A percentile compares a stretch with the other conserved stretches of the same genome.
Evolutionary conservation across 192 early-diverging fungal genomes (phyloP).

Genomic region (Globomyces pollinis-pini): DNA sequence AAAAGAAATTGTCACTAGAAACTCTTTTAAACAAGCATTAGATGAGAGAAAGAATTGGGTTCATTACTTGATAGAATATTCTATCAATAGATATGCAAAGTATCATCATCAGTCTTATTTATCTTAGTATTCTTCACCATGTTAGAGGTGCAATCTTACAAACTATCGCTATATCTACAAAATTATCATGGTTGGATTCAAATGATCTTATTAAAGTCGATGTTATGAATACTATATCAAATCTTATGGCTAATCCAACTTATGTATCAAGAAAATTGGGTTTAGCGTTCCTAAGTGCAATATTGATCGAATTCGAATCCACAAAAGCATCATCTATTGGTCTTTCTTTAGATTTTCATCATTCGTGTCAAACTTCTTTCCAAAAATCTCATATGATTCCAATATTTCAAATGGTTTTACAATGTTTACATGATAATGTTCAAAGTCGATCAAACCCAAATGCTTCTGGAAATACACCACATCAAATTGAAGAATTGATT

Average conservation of each 20-base stretch:
- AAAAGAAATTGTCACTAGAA: slow-evolving; percentile 43
- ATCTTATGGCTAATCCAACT: slow-evolving; percentile 14
- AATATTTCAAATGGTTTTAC: slow-evolving; percentile 45
- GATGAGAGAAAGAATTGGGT: slow-evolving; percentile 47
- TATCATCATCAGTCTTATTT: slow-evolving; percentile 14
- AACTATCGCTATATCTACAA: slow-evolving; percentile 55
- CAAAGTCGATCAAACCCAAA: neutral
- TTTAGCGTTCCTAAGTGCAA: slow-evolving; percentile 40
- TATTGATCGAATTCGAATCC: slow-evolving; percentile 60
- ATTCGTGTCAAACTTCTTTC: slow-evolving; percentile 54
- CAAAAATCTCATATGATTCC: slow-evolving; percentile 36
- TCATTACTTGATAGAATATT: slow-evolving; percentile 51
- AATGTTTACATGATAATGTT: slow-evolving; percentile 39
- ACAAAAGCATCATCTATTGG: slow-evolving; percentile 52
- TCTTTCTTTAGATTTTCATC: slow-evolving; percentile 59
- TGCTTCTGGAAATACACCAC: neutral
- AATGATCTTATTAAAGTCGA: slow-evolving; percentile 45
- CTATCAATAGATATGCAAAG: slow-evolving; percentile 36
- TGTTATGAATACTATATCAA: slow-evolving; percentile 22
- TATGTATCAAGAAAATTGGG: slow-evolving; percentile 35
- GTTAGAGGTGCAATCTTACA: slow-evolving; percentile 48
- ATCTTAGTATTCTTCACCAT: slow-evolving; percentile 36
- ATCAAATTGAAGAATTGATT: slow-evolving; percentile 24
- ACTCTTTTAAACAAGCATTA: slow-evolving; percentile 45
- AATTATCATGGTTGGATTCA: slow-evolving; percentile 54